Conservation (phyloP, 306 rosid genomes). For the Malus fusca region DNA sequence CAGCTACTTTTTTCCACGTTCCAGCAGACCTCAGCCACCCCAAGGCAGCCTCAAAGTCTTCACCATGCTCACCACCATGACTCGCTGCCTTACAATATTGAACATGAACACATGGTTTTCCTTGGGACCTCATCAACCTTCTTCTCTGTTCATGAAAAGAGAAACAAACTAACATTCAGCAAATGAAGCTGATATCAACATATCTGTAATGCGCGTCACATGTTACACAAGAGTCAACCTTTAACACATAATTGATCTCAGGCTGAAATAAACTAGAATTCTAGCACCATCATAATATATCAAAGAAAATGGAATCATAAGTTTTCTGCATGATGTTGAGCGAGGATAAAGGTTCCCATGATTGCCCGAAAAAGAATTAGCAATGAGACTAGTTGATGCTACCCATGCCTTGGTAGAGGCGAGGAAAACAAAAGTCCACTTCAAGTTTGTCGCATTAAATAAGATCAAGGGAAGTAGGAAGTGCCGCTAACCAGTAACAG, state of each 20-base stretch:
- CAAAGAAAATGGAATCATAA: neutral
- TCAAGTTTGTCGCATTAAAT: neutral
- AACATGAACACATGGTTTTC: conserved; percentile 65
- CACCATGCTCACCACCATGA: conserved; percentile 11
- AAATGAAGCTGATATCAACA: neutral
- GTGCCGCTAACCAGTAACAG: neutral
- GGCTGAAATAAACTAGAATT: neutral
- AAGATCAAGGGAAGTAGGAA: neutral
- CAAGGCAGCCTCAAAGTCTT: conserved; percentile 28
- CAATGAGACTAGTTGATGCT: neutral
- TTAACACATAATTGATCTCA: neutral
- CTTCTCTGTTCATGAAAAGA: conserved; percentile 51
- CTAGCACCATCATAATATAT: neutral
- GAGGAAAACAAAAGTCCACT: neutral
- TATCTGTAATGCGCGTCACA: neutral
- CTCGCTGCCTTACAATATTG: conserved; percentile 53
- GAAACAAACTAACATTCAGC: conserved; percentile 5
- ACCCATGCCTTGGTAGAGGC: neutral
- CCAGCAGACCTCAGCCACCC: conserved; percentile 26
- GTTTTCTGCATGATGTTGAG: neutral
- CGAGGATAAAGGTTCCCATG: neutral
- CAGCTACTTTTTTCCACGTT: conserved; percentile 29
- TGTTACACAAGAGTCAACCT: neutral
- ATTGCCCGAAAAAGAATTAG: neutral
- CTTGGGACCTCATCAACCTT: conserved; percentile 64